phyloP scores from a whole-genome alignment of 2,329 filamentous ascomycete genomes.

The Stagonosporopsis rhizophila region DNA sequence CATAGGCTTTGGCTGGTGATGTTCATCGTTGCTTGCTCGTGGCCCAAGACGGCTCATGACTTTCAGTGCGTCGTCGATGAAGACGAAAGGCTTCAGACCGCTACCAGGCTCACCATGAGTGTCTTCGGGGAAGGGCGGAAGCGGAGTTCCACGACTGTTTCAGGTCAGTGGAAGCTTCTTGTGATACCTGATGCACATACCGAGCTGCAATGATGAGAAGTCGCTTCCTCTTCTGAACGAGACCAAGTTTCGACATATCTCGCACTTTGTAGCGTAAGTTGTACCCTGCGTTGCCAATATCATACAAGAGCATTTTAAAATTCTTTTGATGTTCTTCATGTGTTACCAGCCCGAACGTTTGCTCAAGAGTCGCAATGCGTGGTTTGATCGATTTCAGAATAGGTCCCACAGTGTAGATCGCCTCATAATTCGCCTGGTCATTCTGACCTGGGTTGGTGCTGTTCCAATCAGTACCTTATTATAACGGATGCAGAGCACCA shows the following conservation, averaged over 20 bases:
- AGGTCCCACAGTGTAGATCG: not conserved
- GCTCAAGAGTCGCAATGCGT: not conserved
- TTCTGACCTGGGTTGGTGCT: not conserved
- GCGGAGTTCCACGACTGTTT: slow-evolving; percentile 25
- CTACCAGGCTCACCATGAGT: slow-evolving; percentile 30
- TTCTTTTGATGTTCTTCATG: slow-evolving; percentile 7
- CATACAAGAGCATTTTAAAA: slow-evolving; percentile 24
- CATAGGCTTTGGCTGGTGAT: not conserved
- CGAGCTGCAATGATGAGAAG: slow-evolving; percentile 38
- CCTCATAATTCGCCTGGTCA: not conserved
- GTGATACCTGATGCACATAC: slow-evolving; percentile 12
- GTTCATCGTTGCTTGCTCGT: not conserved
- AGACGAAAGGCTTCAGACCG: slow-evolving; percentile 29
- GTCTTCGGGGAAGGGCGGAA: slow-evolving; percentile 41
- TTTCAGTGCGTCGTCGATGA: slow-evolving; percentile 32
- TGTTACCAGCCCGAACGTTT: slow-evolving; percentile 12
- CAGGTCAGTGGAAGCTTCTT: not conserved
- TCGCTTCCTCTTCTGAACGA: slow-evolving; percentile 36
- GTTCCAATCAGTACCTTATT: not conserved
- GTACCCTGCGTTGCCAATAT: slow-evolving; percentile 26
- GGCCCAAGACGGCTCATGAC: not conserved
- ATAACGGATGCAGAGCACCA: no score
- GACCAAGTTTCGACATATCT: slow-evolving; percentile 29
- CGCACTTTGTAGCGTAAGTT: slow-evolving; percentile 32
- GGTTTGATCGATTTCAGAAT: not conserved